Evolutionary conservation across 2,329 filamentous ascomycete genomes (phyloP).

Genomic region (Xylariaceae sp.): DNA sequence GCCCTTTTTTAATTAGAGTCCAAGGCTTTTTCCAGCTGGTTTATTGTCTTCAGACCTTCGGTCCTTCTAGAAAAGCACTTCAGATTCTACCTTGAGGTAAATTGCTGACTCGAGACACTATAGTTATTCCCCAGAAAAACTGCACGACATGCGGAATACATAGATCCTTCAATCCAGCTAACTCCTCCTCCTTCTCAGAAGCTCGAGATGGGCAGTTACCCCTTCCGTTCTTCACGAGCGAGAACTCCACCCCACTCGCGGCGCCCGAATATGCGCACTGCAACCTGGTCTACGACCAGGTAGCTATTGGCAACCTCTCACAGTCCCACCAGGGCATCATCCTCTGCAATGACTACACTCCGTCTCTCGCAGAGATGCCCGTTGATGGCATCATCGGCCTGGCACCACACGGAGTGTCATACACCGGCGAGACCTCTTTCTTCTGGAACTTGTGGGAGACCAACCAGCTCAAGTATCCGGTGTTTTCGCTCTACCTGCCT

Average conservation of each 20-base stretch:
- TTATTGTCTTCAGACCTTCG: too few species aligned
- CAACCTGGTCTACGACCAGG: conserved; percentile 37
- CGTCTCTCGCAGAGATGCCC: conserved; percentile 34
- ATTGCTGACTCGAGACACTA: neutral
- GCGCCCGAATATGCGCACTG: conserved; percentile 34
- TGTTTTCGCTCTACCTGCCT: conserved; percentile 41
- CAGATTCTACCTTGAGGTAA: too few species aligned
- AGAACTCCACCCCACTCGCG: conserved; percentile 37
- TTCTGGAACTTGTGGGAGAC: conserved; percentile 40
- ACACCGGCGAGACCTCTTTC: conserved; percentile 21
- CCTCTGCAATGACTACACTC: conserved; percentile 40
- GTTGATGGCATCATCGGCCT: conserved; percentile 45
- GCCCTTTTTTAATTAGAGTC: neutral
- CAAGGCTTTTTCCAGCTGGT: too few species aligned
- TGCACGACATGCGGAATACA: conserved; percentile 38
- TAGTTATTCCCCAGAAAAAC: conserved; percentile 34
- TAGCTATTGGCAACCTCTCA: conserved; percentile 36
- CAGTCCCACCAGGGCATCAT: conserved; percentile 42
- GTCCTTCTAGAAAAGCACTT: too few species aligned
- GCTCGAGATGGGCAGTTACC: conserved; percentile 27
- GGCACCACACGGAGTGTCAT: conserved; percentile 22
- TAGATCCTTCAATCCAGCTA: conserved; percentile 35
- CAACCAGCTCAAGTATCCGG: conserved; percentile 33
- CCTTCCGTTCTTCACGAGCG: conserved; percentile 37
- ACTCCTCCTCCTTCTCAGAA: conserved; percentile 39